Evolutionary conservation across 2,329 filamentous ascomycete genomes (phyloP), one percentile per base, ranked within the genome.

Genomic region (Hypoxylon sp.): DNA sequence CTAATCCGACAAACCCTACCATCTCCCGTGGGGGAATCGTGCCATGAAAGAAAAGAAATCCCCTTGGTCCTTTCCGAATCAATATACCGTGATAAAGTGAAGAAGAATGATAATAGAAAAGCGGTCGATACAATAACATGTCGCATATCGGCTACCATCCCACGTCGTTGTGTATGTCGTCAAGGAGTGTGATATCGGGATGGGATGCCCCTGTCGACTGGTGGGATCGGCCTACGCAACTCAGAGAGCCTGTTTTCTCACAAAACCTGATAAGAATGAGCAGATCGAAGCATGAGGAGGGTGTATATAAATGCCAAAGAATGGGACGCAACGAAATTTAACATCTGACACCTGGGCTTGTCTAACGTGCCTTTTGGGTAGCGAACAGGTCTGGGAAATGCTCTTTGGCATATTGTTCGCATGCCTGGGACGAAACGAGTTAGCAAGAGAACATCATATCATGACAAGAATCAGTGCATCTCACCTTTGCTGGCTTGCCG

Each of bases 341-440:
- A 49, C 29, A 46, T 19, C n/a, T 32, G 27, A 38, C 27, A 25
- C 25, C 40, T 31, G 35, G 34, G 25, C 25, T 37, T 43, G 19
- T 29, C 42, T 67, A 67, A 51, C 65, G 64, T 36, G 61, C 57
- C 58, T 67, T 68, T 42, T 59, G 65, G 16, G 58, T 42, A 11
- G 59, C 54, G 51, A 70, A 69, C 7, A 67, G 58, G 31, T 69
- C 86, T 62, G 84, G 83, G 66, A 96, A 96, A 73, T 97, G 90
- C 72, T 97, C 93, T 73, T 96, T 97, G 50, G 93, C 93, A 71
- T 96, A 97, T 73, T 97, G 92, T 69, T 91, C 88, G 74, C 88
- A 91, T 38, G 88, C 88, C 88, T 91, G 23, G 41, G 36, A 50
- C 55, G 8, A 49, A 35, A 37, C 26, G 29, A 17, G 40, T 63